A percentile compares a stretch with the other conserved stretches of the same genome.
phyloP scores from a whole-genome alignment of 2,329 filamentous ascomycete genomes.

The Exophiala sp. region DNA sequence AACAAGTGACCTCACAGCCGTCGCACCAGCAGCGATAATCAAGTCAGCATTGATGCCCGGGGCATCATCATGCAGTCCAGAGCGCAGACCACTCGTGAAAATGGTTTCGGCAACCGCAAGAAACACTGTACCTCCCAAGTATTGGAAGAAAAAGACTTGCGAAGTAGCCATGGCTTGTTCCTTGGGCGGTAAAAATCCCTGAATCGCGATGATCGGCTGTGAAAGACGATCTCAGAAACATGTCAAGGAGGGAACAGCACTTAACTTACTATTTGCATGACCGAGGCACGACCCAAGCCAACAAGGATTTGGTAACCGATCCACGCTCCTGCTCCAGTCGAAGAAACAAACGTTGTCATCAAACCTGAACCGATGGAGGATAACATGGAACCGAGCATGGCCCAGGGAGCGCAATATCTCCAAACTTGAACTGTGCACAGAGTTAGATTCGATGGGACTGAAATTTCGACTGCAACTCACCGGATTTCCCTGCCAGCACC shows the following conservation, averaged over 20 bases:
- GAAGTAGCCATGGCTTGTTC: slow-evolving; percentile 26
- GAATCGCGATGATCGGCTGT: slow-evolving; percentile 24
- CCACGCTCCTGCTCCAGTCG: slow-evolving; percentile 30
- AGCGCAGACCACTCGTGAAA: slow-evolving; percentile 22
- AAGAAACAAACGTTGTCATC: slow-evolving; percentile 27
- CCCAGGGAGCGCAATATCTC: slow-evolving; percentile 30
- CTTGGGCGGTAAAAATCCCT: slow-evolving; percentile 21
- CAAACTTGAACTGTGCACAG: slow-evolving; percentile 15
- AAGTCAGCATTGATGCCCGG: slow-evolving; percentile 16
- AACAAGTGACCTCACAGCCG: slow-evolving; percentile 17
- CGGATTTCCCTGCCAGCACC: slow-evolving; percentile 19
- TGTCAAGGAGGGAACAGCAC: not conserved
- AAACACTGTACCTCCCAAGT: slow-evolving; percentile 27
- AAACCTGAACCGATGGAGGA: slow-evolving; percentile 30
- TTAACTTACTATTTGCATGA: slow-evolving; percentile 23
- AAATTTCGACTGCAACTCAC: not conserved
- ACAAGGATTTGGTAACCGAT: slow-evolving; percentile 33
- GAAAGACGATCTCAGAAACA: not conserved
- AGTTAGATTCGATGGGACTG: not conserved
- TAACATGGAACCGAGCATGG: slow-evolving; percentile 26
- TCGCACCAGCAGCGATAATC: slow-evolving; percentile 20
- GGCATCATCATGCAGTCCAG: slow-evolving; percentile 7
- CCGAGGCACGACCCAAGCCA: slow-evolving; percentile 28
- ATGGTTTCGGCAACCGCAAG: slow-evolving; percentile 26
- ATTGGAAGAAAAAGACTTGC: slow-evolving; percentile 26